Evolutionary conservation across 78 protist genomes (phyloP).

Genomic region (Monocercomonoides exilis): DNA sequence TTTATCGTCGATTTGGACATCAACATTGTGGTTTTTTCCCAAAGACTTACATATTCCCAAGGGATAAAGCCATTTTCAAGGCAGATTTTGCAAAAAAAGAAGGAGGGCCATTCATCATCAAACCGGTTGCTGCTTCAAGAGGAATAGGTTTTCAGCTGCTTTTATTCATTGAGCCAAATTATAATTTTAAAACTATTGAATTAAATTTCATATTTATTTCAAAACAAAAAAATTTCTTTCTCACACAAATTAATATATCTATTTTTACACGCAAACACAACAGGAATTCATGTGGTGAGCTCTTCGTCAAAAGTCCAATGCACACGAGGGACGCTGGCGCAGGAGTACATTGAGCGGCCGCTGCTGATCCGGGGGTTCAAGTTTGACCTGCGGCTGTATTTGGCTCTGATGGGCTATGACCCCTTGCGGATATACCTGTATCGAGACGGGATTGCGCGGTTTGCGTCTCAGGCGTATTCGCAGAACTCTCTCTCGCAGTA

Average conservation of each 20-base stretch:
- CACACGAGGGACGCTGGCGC: not conserved
- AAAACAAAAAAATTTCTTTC: too few species aligned
- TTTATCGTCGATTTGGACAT: not conserved
- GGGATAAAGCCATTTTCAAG: not conserved
- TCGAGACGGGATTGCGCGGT: constrained; percentile 52
- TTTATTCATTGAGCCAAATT: too few species aligned
- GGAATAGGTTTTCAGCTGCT: not conserved
- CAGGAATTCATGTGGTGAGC: not conserved
- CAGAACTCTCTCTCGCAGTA: not conserved
- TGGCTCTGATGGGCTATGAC: constrained; percentile 33
- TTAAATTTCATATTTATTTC: too few species aligned
- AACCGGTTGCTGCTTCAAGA: not conserved
- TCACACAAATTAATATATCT: too few species aligned
- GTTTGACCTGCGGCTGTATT: constrained; percentile 75
- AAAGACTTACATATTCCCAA: not conserved
- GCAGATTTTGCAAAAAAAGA: not conserved
- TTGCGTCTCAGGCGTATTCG: constrained; percentile 22
- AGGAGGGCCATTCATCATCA: not conserved
- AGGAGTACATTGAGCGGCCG: constrained; percentile 51
- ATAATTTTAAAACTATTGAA: too few species aligned
- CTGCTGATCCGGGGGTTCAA: constrained; percentile 60
- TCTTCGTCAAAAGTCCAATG: not conserved
- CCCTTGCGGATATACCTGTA: constrained; percentile 44
- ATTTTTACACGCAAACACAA: too few species aligned
- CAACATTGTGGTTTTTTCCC: not conserved